Percentiles rank a stretch among this genome's conserved stretches.
phyloP scores from a whole-genome alignment of 305 asterid species.

The Caryopteris hybrid region DNA sequence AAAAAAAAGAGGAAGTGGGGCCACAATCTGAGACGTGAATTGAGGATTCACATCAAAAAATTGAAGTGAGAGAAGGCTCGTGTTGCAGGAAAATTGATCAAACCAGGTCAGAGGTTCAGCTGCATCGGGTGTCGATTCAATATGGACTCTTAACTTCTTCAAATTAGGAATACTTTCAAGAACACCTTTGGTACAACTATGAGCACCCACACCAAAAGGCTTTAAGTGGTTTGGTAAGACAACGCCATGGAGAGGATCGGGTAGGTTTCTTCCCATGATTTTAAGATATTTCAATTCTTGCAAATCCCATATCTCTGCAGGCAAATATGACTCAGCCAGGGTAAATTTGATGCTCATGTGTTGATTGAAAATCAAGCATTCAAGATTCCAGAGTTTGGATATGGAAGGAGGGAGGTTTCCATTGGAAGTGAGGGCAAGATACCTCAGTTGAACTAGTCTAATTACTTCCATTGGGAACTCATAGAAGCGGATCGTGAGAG shows the following conservation, averaged over 20 bases:
- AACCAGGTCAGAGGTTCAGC: not conserved
- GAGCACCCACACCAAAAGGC: not conserved
- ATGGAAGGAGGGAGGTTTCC: conserved; percentile 6
- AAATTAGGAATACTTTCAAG: not conserved
- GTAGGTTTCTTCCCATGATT: not conserved
- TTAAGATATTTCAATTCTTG: not conserved
- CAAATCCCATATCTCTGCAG: not conserved
- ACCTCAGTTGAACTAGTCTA: not conserved
- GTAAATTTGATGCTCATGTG: not conserved
- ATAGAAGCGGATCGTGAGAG: not conserved
- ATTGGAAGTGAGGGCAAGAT: not conserved
- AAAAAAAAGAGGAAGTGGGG: not conserved
- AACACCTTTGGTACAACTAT: not conserved
- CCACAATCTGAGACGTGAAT: not conserved
- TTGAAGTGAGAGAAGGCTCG: not conserved
- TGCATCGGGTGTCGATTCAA: not conserved
- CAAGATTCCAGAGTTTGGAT: not conserved
- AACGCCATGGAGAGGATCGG: not conserved
- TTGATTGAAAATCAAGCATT: not conserved
- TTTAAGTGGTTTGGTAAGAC: not conserved
- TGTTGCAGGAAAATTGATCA: not conserved
- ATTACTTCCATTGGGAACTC: not conserved
- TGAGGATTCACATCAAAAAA: not conserved
- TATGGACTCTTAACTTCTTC: not conserved
- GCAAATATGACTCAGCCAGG: not conserved